phyloP scores from a whole-genome alignment of 2,329 filamentous ascomycete genomes.

The Cercospora citrullina region DNA sequence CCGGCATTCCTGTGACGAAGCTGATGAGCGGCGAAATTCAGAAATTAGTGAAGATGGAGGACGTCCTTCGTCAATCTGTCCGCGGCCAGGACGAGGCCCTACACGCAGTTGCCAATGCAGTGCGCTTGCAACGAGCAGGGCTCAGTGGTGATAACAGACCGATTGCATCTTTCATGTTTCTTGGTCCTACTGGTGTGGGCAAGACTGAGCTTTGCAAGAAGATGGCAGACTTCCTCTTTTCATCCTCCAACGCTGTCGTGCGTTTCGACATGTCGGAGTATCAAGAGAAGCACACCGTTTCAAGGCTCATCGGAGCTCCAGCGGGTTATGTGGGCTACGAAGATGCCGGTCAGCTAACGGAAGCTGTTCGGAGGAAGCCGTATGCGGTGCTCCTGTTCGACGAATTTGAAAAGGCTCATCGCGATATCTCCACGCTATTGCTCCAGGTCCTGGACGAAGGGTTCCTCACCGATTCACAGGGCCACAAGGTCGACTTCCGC shows the following conservation, averaged over 20 bases:
- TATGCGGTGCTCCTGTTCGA: conserved; percentile 95
- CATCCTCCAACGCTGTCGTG: conserved; percentile 84
- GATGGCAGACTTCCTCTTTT: conserved; percentile 89
- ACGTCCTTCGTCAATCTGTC: conserved; percentile 77
- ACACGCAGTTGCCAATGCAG: conserved; percentile 85
- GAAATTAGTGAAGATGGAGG: conserved; percentile 94
- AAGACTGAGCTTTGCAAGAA: conserved; percentile 98
- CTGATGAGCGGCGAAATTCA: conserved; percentile 91
- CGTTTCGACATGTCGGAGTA: conserved; percentile 98
- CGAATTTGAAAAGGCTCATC: conserved; percentile 96
- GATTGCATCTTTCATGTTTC: conserved; percentile 94
- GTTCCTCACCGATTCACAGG: conserved; percentile 91
- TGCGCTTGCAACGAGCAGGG: conserved; percentile 89
- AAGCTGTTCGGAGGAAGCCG: conserved; percentile 90
- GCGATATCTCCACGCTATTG: conserved; percentile 87
- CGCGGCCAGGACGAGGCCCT: conserved; percentile 94
- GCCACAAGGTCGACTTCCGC: conserved; percentile 93
- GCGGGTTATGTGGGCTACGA: conserved; percentile 97
- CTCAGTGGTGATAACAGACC: conserved; percentile 89
- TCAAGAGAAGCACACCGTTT: conserved; percentile 95
- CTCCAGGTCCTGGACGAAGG: conserved; percentile 95
- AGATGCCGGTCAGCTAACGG: conserved; percentile 91
- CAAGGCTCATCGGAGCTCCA: conserved; percentile 84
- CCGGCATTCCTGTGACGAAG: conserved; percentile 89
- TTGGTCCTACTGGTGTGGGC: conserved; percentile 92